Base-by-base conservation (phyloP, 2,329 filamentous ascomycete species). In the Emergomyces africanus region DNA sequence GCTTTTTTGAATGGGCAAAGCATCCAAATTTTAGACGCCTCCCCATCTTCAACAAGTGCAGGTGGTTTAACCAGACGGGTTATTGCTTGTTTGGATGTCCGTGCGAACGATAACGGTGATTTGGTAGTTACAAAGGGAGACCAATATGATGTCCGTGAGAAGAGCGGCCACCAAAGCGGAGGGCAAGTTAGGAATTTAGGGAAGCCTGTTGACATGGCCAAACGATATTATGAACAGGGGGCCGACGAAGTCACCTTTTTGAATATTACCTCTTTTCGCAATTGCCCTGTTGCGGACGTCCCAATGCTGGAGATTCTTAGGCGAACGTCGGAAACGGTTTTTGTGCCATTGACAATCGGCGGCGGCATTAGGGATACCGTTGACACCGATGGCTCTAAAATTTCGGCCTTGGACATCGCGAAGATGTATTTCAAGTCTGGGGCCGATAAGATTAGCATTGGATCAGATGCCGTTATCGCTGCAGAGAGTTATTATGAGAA, bases 101-200 rank as follows among this genome's bases (percentile, higher is more conserved):
- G 94, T 49, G 84, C 91, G 57, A 99, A 99, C 72, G 94, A 99
- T 72, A 80, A 87, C 61, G 94, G 94, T 39, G 94, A 99, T 73
- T 80, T 99, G 10, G 94, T 99, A 0, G 94, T 99, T 42, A 99
- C 94, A 15, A 99, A 99, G 75, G 94, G 94, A 60, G 94, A 99
- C 74, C 92, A 97, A 73, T 99, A 99, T 76, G 94, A 99, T 69
- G 94, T 99, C 6, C 88, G 94, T 37, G 94, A 97, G 69, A 96
- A 96, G 75, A 78, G 79, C 25, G 79, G 76, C 15, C 78, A 79
- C 60, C 79, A 82, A 58, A 77, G 67, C 30, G 76, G 76, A 54
- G 78, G 81, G 23, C 72, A 82, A 65, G 91, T 99, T 41, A 85
- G 94, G 63, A 99, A 99, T 73, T 81, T 99, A 3, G 94, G 94